Evolutionary conservation across 2,329 filamentous ascomycete genomes (phyloP).

Genomic region (Plectosphaerella cucumerina): DNA sequence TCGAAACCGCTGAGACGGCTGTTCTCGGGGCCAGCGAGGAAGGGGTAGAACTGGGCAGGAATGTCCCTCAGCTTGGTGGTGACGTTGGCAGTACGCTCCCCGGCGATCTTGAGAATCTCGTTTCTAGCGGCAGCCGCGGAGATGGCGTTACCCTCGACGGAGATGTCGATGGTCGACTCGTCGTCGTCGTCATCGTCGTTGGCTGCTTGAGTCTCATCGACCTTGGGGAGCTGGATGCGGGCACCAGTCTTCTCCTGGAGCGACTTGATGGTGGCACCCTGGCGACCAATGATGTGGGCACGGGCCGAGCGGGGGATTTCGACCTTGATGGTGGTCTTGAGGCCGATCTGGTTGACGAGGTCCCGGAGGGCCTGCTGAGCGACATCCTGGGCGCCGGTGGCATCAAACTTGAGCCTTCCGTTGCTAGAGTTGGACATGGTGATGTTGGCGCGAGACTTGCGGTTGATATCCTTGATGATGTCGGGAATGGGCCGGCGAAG

Average conservation of each 20-base stretch:
- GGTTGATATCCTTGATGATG: slow-evolving; percentile 87
- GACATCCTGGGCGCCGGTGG: slow-evolving; percentile 75
- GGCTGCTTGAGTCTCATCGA: slow-evolving; percentile 55
- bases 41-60: slow-evolving; percentile 90
- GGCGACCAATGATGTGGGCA: slow-evolving; percentile 88
- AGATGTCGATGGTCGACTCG: slow-evolving; percentile 77
- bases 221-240: slow-evolving; percentile 82
- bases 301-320: slow-evolving; percentile 79
- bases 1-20: slow-evolving; percentile 64
- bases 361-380: slow-evolving; percentile 88
- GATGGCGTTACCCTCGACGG: slow-evolving; percentile 86
- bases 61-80: slow-evolving; percentile 79
- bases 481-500: slow-evolving; percentile 83
- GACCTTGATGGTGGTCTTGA: slow-evolving; percentile 66
- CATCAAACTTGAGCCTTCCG: slow-evolving; percentile 76
- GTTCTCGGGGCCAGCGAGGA: slow-evolving; percentile 80
- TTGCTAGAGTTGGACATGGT: slow-evolving; percentile 70
- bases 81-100: slow-evolving; percentile 77
- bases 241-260: slow-evolving; percentile 89
- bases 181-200: slow-evolving; percentile 72
- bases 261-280: slow-evolving; percentile 83
- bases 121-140: slow-evolving; percentile 79
- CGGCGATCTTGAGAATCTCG: slow-evolving; percentile 82
- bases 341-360: slow-evolving; percentile 80
- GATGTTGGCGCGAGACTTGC: slow-evolving; percentile 82